Conservation (phyloP, 345 rosid genomes). For the Ricinus communis region DNA sequence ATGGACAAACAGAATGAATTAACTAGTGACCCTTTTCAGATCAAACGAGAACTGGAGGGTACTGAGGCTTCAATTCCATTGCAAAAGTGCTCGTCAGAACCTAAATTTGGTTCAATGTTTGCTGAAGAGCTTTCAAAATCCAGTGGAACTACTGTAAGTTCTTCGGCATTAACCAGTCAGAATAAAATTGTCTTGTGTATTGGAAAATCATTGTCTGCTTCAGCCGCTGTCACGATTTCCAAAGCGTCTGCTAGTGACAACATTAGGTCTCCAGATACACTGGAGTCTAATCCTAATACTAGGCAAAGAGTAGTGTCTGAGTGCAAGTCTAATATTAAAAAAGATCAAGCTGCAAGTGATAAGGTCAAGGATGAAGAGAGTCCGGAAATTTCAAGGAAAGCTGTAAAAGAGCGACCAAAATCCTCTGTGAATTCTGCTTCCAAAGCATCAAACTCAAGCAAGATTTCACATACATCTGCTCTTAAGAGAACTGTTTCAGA, state of each 20-base stretch:
- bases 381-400: constrained; percentile 40
- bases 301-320: constrained; percentile 42
- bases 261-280: constrained; percentile 46
- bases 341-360: constrained; percentile 47
- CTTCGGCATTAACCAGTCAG: constrained; percentile 35
- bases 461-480: constrained; percentile 51
- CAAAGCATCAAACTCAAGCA: constrained; percentile 49
- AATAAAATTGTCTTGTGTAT: constrained; percentile 43
- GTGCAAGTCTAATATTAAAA: constrained; percentile 36
- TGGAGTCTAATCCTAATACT: constrained; percentile 35
- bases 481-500: constrained; percentile 48
- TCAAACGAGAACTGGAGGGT: constrained; percentile 38
- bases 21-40: constrained; percentile 22
- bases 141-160: constrained; percentile 31
- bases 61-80: constrained; percentile 33
- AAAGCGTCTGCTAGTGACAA: constrained; percentile 42
- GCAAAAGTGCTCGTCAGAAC: constrained; percentile 37
- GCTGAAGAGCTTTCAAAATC: constrained; percentile 44
- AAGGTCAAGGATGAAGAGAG: constrained; percentile 46
- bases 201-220: constrained; percentile 49
- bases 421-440: constrained; percentile 40
- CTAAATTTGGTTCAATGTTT: constrained; percentile 35
- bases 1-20: constrained; percentile 37
- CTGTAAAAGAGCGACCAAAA: constrained; percentile 45
- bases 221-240: constrained; percentile 32